Base-by-base conservation (phyloP, 352 stramenopile genomes). In the Achlya hypogyna region DNA sequence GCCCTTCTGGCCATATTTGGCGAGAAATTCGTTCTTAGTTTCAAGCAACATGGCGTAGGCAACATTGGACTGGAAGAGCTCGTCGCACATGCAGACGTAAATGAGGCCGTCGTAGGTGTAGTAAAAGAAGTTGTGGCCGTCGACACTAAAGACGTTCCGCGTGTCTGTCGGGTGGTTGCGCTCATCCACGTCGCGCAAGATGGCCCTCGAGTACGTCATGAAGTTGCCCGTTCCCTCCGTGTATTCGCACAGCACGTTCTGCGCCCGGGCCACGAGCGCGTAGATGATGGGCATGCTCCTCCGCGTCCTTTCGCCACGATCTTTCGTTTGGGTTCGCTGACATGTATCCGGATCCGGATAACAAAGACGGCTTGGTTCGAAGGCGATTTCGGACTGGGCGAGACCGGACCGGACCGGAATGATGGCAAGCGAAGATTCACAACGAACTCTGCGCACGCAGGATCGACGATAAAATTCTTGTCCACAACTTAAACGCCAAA, bases 71-170 rank as follows among this genome's bases (percentile, higher is more conserved):
- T 91, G 75, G 22, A 93, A 82, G n/a, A 78, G 75, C 53, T 86
- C 80, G 51, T 91, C 81, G 0, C 81, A 83, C 82, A 93, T 89
- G 62, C 84, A 93, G 78, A 91, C 87, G 65, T 81, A 93, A 52
- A 81, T 82, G n/a, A 93, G 70, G 0, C 75, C 80, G 25, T 89
- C 77, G 28, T 87, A 78, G 43, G 80, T 63, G 9, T 91, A 76
- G 45, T 91, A 93, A 69, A 89, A 91, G 63, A 91, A 93, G 51
- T 89, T 88, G 74, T 76, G 89, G 25, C 86, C 74, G 67, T 88
- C 84, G 76, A 89, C 89, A 3, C 79, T 76, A 42, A 89, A 88
- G 47, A 91, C 82, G 51, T 81, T 91, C 52, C 5, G 63, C 18
- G 42, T 63, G 70, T 12, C 69, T 34, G 27, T 84, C 77, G 52